Conservation (phyloP, 2,329 filamentous ascomycete species). For the Trichoderma breve region DNA sequence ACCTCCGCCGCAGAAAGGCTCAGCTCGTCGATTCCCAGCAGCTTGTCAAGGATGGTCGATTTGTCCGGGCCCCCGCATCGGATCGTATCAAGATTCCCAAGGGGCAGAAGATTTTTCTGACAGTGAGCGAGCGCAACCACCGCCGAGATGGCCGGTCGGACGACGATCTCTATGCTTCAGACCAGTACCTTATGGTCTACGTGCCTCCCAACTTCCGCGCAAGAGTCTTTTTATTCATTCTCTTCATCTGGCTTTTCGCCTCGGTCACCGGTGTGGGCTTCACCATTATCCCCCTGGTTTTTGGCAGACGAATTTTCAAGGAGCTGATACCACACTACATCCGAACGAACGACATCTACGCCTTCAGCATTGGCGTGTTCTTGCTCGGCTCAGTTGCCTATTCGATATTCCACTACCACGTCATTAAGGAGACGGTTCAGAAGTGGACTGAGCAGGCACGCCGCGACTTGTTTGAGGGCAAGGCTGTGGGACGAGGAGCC, state of each 20-base stretch:
- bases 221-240: conserved; percentile 80
- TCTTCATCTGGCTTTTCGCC: conserved; percentile 91
- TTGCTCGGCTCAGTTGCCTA: conserved; percentile 69
- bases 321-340: conserved; percentile 68
- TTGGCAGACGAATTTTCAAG: conserved; percentile 78
- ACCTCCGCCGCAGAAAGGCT: conserved; percentile 41
- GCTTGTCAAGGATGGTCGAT: conserved; percentile 70
- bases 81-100: conserved; percentile 95
- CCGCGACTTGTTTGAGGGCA: conserved; percentile 26
- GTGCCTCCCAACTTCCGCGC: conserved; percentile 80
- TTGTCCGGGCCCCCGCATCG: conserved; percentile 88
- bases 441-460: conserved; percentile 30
- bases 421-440: conserved; percentile 36
- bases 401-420: conserved; percentile 50
- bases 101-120: conserved; percentile 74
- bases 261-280: conserved; percentile 80
- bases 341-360: conserved; percentile 90
- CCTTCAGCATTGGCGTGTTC: conserved; percentile 88
- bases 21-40: conserved; percentile 49
- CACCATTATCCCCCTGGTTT: conserved; percentile 81
- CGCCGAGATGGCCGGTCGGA: conserved; percentile 57
- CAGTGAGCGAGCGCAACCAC: conserved; percentile 64
- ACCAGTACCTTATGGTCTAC: conserved; percentile 70
- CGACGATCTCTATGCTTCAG: conserved; percentile 52
- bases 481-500: conserved; percentile 28